Conservation (phyloP, 2,329 filamentous ascomycete genomes). For the Ophiostoma novo-ulmi region DNA sequence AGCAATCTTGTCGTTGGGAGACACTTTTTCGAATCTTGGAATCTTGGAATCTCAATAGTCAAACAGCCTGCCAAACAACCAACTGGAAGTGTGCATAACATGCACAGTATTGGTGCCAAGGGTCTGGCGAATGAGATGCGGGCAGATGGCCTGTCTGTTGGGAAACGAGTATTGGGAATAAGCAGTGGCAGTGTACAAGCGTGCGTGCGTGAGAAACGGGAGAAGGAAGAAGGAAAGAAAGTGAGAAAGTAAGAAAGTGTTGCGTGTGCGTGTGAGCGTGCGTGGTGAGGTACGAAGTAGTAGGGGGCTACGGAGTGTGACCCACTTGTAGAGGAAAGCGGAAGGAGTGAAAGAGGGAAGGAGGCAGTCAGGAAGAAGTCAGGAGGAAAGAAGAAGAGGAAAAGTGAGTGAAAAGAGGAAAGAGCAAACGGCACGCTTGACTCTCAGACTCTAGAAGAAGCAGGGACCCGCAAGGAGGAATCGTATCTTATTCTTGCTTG, state of each 20-base stretch:
- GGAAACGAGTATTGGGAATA: not conserved
- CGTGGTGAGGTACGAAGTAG: not conserved
- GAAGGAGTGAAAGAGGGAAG: too few species aligned
- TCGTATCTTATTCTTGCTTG: too few species aligned
- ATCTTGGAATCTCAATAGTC: too few species aligned
- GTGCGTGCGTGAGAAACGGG: not conserved
- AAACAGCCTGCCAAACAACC: not conserved
- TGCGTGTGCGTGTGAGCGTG: not conserved
- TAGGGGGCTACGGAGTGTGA: not conserved
- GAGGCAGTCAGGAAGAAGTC: too few species aligned
- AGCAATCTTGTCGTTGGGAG: too few species aligned
- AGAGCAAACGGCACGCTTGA: not conserved
- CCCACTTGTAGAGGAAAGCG: not conserved
- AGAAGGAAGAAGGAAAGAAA: not conserved
- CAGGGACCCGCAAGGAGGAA: conserved; percentile 4
- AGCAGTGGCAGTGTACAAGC: not conserved
- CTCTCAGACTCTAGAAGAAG: not conserved
- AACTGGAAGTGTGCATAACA: not conserved
- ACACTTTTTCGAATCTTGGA: too few species aligned
- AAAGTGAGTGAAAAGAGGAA: not conserved
- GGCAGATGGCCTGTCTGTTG: conserved; percentile 5
- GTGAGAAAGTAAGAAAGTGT: not conserved
- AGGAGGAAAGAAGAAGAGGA: not conserved
- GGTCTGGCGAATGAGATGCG: not conserved
- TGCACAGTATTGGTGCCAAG: not conserved